Base-by-base conservation (phyloP, 768 basidiomycete genomes). In the Rhodotorula sphaerocarpa region DNA sequence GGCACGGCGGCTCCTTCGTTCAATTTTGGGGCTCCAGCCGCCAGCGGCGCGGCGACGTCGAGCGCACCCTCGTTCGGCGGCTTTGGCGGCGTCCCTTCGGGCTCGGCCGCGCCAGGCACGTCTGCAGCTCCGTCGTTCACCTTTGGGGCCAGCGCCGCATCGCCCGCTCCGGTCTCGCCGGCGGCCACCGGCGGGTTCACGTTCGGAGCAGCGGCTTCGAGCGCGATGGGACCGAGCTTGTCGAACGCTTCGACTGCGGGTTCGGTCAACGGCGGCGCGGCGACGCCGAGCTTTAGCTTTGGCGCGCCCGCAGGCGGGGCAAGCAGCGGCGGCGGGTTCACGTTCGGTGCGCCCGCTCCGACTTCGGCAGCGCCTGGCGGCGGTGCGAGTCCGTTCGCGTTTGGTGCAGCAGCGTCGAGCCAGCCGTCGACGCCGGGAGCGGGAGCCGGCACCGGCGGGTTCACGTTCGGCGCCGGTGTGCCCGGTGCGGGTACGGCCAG, bases 11-110 rank as follows among this genome's bases (percentile, higher is more conserved):
- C 61, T 10, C 25, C 55, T 25, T 44, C 61, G 1, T 63, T 57
- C 55, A n/a, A n/a, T 7, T 63, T 63, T 21, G 61, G 61, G 4
- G n/a, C 46, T 11, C n/a, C n/a, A n/a, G n/a, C n/a, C n/a, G 21
- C 47, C 10, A 7, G 42, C 14, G 3, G 34, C 4, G 28, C 30
- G 7, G 50, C 50, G 11, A 23, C 16, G 18, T 34, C 51, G 3
- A 20, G 27, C 30, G 47, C 47, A 16, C 28, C 47, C 20, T 48
- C 47, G 30, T 23, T 27, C 47, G 20, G 25, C 12, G 46, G n/a
- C n/a, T 46, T 46, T 25, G 45, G 45, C 27, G n/a, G n/a, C 6
- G 2, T n/a, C n/a, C n/a, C n/a, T n/a, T n/a, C n/a, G n/a, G n/a
- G 25, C 12, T 23, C 45, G 28, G n/a, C 45, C 10, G 45, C 45